Base-by-base conservation (phyloP, 1,284 basidiomycete genomes). In the Phylloboletellus chloephorus region DNA sequence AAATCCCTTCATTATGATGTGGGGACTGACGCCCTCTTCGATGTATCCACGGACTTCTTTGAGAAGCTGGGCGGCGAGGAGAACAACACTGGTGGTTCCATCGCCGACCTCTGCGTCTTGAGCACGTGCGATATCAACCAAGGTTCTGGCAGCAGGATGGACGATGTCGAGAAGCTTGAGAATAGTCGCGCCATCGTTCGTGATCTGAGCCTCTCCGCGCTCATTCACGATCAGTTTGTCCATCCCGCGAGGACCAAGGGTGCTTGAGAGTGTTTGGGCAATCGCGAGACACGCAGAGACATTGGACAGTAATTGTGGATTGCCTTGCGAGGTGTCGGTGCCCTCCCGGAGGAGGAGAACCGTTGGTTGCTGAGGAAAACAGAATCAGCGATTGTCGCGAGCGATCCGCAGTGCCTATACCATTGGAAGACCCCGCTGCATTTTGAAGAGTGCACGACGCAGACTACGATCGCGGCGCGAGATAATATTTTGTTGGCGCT, bases 31-130 rank as follows among this genome's bases (percentile, higher is more conserved):
- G 46, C 93, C 95, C 58, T 99, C 96, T 67, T 98, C 96, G 52
- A 99, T 86, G 60, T 89, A 95, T 8, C 78, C 78, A 54, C 86
- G 81, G 33, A 94, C 77, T 68, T 98, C 94, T 67, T 97, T 97
- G 52, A 99, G 68, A 39, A 99, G 72, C 66, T 98, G 95, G 0
- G 93, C 89, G 7, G 96, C 95, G 36, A 97, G 73, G 8, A 98
- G 73, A 3, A 94, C 90, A 5, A 99, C 96, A 59, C 82, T 92
- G 4, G 96, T 99, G 0, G 96, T 99, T 26, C 95, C 95, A 68
- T 98, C 95, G 39, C 95, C 95, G 35, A 98, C 92, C 67, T 98
- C 95, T 13, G 95, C 94, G 63, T 98, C 95, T 66, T 98, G 95
- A 6, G 95, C 95, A 29, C 95, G 82, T 30, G 94, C 95, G 61